phyloP scores from a whole-genome alignment of 1,284 basidiomycete genomes.

The Pseudozyma pruni region DNA sequence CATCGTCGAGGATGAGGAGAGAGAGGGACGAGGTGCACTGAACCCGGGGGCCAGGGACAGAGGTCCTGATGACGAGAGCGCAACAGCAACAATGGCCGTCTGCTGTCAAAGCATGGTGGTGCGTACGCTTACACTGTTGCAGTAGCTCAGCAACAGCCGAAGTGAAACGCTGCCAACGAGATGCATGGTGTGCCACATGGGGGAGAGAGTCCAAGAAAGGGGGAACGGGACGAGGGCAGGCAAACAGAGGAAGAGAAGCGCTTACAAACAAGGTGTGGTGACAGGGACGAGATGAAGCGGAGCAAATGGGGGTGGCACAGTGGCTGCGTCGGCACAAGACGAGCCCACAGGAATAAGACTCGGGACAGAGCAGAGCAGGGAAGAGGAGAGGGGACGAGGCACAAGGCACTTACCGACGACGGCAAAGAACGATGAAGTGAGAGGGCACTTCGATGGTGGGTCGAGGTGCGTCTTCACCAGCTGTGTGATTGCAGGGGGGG shows the following conservation, averaged over 20 bases:
- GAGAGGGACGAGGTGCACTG: slow-evolving; percentile 8
- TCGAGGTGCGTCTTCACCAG: slow-evolving; percentile 19
- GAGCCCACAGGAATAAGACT: slow-evolving; percentile 3
- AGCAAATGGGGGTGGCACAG: slow-evolving; percentile 2
- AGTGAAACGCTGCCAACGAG: slow-evolving; percentile 19
- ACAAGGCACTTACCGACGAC: slow-evolving; percentile 36
- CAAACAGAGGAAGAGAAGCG: not conserved
- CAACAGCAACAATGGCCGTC: slow-evolving; percentile 12
- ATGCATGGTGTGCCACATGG: slow-evolving; percentile 24
- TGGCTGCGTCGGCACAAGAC: slow-evolving; percentile 17
- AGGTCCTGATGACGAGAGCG: not conserved
- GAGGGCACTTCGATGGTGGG: slow-evolving; percentile 22
- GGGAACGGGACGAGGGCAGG: not conserved
- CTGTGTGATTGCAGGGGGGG: slow-evolving; percentile 35
- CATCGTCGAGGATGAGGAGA: not conserved
- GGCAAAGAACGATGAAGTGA: slow-evolving; percentile 10
- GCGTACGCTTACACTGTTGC: not conserved
- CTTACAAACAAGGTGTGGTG: not conserved
- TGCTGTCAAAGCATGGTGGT: not conserved
- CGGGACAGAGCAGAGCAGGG: slow-evolving; percentile 15
- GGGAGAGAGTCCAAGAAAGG: slow-evolving; percentile 4
- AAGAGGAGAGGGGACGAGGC: slow-evolving; percentile 2
- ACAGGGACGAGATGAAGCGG: slow-evolving; percentile 14
- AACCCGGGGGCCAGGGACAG: not conserved
- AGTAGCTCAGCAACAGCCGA: slow-evolving; percentile 15